Evolutionary conservation across 495 filamentous ascomycete genomes (phyloP), one percentile per base, ranked within the genome.

Genomic region (Penicillium cataractarum): DNA sequence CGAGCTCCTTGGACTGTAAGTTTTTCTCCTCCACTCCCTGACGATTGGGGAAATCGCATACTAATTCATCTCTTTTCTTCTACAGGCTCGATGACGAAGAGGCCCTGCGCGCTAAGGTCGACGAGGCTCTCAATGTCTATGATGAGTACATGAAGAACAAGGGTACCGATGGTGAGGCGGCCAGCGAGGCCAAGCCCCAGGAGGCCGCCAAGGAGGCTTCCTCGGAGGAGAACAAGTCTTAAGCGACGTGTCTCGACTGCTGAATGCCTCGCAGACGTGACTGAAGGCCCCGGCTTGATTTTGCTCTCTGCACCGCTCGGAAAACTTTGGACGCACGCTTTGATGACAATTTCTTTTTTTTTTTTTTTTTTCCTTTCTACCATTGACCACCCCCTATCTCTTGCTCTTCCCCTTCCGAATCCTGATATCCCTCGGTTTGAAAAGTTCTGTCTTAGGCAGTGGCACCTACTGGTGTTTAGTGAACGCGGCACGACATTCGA

Each of bases 81-180:
- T n/a, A n/a, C n/a, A 99, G 95, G 56, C 88, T 95, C 68, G 89
- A 93, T 72, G 93, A 99, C 74, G 92, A 97, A 9, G 83, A 83
- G 57, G 92, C 92, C 77, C 89, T 99, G 55, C 88, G 89, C 68
- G 86, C 88, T 71, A 99, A 99, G 88, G 95, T 99, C 55, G 90
- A 94, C 63, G 95, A 99, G 81, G 95, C 95, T 60, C 87, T 99
- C 72, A 90, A 83, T 63, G 95, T 99, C 63, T 99, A 97, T 76
- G 92, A 99, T 69, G 96, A 98, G 75, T 99, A 99, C 72, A 88
- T 97, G 77, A 97, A 97, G 86, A 89, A 86, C 75, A 82, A 82
- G 77, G 74, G 76, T 67, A 72, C 69, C 65, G 78, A 78, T 65
- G 69, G 72, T 51, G 76, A 77, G 64, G 55, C 70, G 37, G 54